Base-by-base conservation (phyloP, 148 eudicot species). In the Spergularia bocconei region DNA sequence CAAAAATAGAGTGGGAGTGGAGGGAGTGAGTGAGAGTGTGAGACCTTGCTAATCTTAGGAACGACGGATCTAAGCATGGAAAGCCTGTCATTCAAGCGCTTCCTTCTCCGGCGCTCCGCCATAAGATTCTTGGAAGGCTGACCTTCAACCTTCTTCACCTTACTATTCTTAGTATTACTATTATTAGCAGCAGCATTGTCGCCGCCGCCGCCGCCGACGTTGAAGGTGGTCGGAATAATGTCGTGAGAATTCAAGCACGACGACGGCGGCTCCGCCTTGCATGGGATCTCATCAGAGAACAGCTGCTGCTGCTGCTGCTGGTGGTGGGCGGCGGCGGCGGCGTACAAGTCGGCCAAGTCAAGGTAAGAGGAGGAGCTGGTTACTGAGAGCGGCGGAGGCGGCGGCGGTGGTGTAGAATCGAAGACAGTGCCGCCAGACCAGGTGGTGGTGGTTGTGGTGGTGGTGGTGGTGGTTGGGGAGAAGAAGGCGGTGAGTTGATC, bases 11-110 rank as follows among this genome's bases (percentile, higher is more conserved):
- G 25, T 23, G 25, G 25, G 25, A 23, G 25, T 23, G 25, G 25
- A 23, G 25, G n/a, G 20, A 1, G 7, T 9, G 20, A 1, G 7
- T 9, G 25, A 41, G 21, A 11, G 2, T 13, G 50, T 16, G 10
- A 13, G 76, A 91, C 97, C 97, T 89, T 91, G 85, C 90, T 91
- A 33, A 91, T 91, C 82, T 91, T 91, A 15, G 97, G 97, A 58
- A 91, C 97, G 52, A 91, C 89, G 25, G 97, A 91, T 89, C 97
- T 73, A 19, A 91, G 90, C 97, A 91, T 87, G 2, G 91, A 86
- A 20, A 91, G 88, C 15, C 97, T 83, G 69, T 91, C 97, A 78
- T 91, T 91, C 17, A 91, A 67, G 2, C 91, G 72, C 78, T 91
- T 91, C 58, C 97, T 81, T 53, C 97, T 58, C 65, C 96, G 70